Evolutionary conservation across 331 rosid species (phyloP), one percentile per base, ranked within the genome.

Genomic region (Rosa hybrid): DNA sequence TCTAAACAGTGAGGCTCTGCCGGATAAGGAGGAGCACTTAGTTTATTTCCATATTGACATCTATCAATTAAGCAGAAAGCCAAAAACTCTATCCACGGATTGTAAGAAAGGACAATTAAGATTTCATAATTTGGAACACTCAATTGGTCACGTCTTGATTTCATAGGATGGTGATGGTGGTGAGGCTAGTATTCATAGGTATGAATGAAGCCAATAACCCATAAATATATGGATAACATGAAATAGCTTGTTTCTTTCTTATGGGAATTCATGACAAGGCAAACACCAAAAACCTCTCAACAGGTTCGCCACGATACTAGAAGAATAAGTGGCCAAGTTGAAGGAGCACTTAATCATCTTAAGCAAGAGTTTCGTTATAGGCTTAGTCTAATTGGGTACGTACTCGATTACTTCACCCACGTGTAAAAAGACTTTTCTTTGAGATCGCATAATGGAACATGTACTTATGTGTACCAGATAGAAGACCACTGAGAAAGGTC

Each of bases 311-410:
- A 85, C 83, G 25, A 77, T 21, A 20, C 72, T 48, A 18, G 10
- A 71, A 39, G 12, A 57, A 18, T 25, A 80, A 80, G 79, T 84
- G 87, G 82, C 73, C 64, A 73, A 84, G 85, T 84, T 83, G 87
- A 60, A 77, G 45, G 27, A 57, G 80, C 87, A 84, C 87, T 80
- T 75, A 4, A 51, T n/a, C 46, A 23, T 53, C 4, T 18, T 18
- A 62, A 57, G 81, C 44, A 57, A 57, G 51, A 38, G 64, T 65
- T 23, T 51, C 13, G 59, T 59, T 68, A 65, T 49, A 54, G 64
- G 67, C 46, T 53, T 63, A 68, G 71, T 62, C 71, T 71, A 54
- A 30, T 50, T 80, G 54, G 71, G 30, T 54, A 65, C 48, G 72
- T 34, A 64, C 68, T 63, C 12, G 79, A 76, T 45, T 27, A 46